Evolutionary conservation across 371 early-diverging fungal genomes (phyloP), one percentile per base, ranked within the genome.

Genomic region (Batrachochytrium dendrobatidis): DNA sequence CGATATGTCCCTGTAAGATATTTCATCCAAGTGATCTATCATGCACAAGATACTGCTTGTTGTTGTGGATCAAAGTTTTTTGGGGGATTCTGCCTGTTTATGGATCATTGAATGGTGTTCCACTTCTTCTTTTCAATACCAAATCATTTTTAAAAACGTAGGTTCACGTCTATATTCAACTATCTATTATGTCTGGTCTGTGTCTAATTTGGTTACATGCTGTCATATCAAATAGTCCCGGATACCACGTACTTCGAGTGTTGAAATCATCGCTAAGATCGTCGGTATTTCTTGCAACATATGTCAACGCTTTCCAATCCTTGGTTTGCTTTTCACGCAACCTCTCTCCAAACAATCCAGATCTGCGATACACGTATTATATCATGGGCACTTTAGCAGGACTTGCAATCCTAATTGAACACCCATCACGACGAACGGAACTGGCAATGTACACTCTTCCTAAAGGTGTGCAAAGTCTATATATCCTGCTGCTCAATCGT

Each of bases 401-500:
- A 7, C 49, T 62, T 30, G 62, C 71, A 30, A 68, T 73, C 31
- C 51, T 71, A n/a, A 26, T 73, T 30, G 73, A 73, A 49, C 53
- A 66, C 34, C 60, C 62, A 43, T 34, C 51, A 4, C 62, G 69
- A 20, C 63, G 73, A 2, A 15, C 57, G 25, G 73, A 73, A 39
- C 59, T 73, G n/a, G 71, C 70, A 18, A 70, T 75, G 72, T 79
- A 79, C 48, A 72, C 72, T 22, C 56, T 74, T n/a, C 79, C 79
- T 3, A 68, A 69, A 30, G 79, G 73, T 8, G 51, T 74, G 10
- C 60, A 66, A 26, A 59, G 62, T 24, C 48, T 74, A 28, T 76
- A 73, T 59, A 51, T 43, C 39, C 59, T 75, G 12, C 43, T 72
- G 25, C 58, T 69, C 56, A 59, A 59, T 32, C 63, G 72, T 18